Conservation (phyloP, 2,329 filamentous ascomycete species). For the Hymenoscyphus occultus region DNA sequence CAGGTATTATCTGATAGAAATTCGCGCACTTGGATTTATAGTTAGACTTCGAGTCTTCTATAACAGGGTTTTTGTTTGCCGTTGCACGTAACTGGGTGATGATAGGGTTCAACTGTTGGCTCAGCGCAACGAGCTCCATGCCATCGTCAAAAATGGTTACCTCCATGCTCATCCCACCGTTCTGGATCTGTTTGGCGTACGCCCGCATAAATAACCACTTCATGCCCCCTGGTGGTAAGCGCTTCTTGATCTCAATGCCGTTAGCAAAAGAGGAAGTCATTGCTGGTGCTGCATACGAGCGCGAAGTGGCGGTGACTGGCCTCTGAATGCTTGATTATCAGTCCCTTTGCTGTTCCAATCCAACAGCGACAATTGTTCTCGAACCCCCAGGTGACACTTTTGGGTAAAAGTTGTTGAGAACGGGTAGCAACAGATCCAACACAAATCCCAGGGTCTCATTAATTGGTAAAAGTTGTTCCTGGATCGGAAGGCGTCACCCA, state of each 20-base stretch:
- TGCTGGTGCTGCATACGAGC: conserved; percentile 1
- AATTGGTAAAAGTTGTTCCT: conserved; percentile 4
- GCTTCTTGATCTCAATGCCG: conserved; percentile 6
- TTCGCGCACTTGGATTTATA: neutral
- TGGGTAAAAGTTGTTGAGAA: conserved; percentile 9
- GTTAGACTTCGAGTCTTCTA: neutral
- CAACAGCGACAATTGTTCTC: neutral
- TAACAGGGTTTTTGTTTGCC: neutral
- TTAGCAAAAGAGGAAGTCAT: neutral
- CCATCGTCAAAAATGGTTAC: conserved; percentile 4
- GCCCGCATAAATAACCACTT: conserved; percentile 8
- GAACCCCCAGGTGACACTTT: neutral
- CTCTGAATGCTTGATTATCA: neutral
- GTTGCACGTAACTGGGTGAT: neutral
- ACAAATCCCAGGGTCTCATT: conserved; percentile 7
- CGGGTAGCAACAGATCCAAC: conserved; percentile 3
- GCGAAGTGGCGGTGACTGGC: neutral
- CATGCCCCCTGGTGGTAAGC: neutral
- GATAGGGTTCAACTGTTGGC: conserved; percentile 4
- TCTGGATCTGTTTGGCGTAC: conserved; percentile 5
- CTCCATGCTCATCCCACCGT: conserved; percentile 12
- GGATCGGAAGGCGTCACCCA: conserved; percentile 9
- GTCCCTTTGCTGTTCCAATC: conserved; percentile 4
- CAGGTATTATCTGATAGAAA: neutral
- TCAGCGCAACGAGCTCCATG: conserved; percentile 1